Base-by-base conservation (phyloP, 306 rosid genomes). In the peach (Prunus persica) region DNA sequence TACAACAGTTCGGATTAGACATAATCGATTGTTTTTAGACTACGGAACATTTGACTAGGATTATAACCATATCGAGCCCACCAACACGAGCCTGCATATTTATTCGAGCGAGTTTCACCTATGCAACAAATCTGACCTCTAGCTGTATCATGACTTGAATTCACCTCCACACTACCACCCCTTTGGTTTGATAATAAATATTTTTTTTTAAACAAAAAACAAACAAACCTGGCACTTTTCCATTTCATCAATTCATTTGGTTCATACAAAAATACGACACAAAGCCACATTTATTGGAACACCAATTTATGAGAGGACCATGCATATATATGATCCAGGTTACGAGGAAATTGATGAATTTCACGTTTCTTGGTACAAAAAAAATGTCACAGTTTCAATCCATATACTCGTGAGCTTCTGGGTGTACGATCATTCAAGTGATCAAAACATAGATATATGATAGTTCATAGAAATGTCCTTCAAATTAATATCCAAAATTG, bases 341-440 rank as follows among this genome's bases (percentile, higher is more conserved):
- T 2, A 20, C 14, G 41, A 71, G 49, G 3, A 43, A 57, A 65
- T 65, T 38, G 19, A 57, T 72, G n/a, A 56, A 56, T 22, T 24
- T 72, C 76, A 72, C 76, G 65, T 54, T 30, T 41, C 43, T 38
- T n/a, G 66, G 66, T 11, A 61, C 43, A 9, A 1, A 38, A 38
- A 27, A 61, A 61, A 27, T 27, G 10, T 8, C 16, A 11, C 32
- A 57, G 30, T 24, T 57, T 58, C 34, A 3, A 25, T 58, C 64
- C 34, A 22, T 10, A 4, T 27, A 28, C 65, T 61, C 41, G 38
- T 61, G 65, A 61, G 63, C 30, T 57, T 57, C 63, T 57, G 63
- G 63, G 14, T 22, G 14, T 22, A 58, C 19, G 56, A 5, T 11
- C 64, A 58, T 58, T 32, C 64, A 58, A 24, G 64, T 58, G 0